phyloP scores from a whole-genome alignment of 2,329 filamentous ascomycete species.

The Cladosporium sphaerospermum region DNA sequence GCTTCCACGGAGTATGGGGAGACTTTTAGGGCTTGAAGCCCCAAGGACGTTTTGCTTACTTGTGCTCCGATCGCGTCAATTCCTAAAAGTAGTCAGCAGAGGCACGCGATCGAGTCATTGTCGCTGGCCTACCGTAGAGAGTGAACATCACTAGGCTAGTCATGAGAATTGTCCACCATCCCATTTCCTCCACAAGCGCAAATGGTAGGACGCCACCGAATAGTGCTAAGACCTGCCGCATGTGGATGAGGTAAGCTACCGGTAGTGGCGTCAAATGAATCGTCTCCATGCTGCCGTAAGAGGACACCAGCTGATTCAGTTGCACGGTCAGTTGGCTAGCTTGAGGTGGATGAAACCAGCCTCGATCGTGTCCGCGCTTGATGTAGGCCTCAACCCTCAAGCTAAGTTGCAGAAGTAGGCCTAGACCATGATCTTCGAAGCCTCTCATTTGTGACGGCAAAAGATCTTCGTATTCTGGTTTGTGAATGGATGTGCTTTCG shows the following conservation, averaged over 20 bases:
- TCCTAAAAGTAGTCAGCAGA: background rate
- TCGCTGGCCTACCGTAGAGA: constrained; percentile 58
- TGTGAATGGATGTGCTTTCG: constrained; percentile 25
- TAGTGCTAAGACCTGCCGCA: constrained; percentile 57
- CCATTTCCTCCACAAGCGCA: constrained; percentile 56
- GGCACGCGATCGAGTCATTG: constrained; percentile 23
- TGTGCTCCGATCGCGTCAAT: constrained; percentile 8
- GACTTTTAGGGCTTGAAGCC: too few species aligned
- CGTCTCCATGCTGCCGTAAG: constrained; percentile 59
- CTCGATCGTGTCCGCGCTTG: constrained; percentile 48
- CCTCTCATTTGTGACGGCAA: constrained; percentile 28
- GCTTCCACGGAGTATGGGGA: too few species aligned
- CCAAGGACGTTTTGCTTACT: background rate
- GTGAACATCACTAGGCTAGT: constrained; percentile 57
- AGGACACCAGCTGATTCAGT: constrained; percentile 50
- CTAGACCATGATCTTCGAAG: constrained; percentile 54
- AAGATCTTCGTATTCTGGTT: constrained; percentile 31
- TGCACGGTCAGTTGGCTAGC: constrained; percentile 53
- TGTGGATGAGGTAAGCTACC: constrained; percentile 59
- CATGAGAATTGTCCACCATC: constrained; percentile 56
- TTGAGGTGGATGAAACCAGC: constrained; percentile 56
- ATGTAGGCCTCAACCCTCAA: constrained; percentile 57
- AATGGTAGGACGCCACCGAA: constrained; percentile 58
- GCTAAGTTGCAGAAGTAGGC: constrained; percentile 54
- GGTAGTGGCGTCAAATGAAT: constrained; percentile 60